Evolutionary conservation across 371 early-diverging fungal species (phyloP).

Genomic region (Mucor indicus): DNA sequence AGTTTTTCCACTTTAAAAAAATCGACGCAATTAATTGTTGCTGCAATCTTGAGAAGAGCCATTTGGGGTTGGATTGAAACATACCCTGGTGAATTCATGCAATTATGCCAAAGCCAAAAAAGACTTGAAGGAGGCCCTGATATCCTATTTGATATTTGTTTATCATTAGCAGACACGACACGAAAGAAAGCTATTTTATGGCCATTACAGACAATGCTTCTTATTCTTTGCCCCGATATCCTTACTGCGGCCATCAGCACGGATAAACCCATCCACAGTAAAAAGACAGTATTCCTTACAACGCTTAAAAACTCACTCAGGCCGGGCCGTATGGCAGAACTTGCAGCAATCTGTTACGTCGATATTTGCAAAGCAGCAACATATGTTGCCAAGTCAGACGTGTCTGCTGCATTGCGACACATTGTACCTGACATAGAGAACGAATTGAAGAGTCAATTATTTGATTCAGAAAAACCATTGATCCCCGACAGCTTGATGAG

Average conservation of each 20-base stretch:
- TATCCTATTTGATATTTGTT: conserved; percentile 74
- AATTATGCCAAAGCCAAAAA: conserved; percentile 64
- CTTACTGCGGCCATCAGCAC: conserved; percentile 48
- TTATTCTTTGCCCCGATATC: conserved; percentile 81
- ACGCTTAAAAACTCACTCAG: conserved; percentile 62
- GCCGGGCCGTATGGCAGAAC: conserved; percentile 64
- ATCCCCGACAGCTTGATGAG: conserved; percentile 56
- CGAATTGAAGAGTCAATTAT: conserved; percentile 70
- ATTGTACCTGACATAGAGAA: conserved; percentile 75
- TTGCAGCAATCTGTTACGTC: conserved; percentile 74
- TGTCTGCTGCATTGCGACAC: conserved; percentile 60
- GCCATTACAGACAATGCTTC: conserved; percentile 82
- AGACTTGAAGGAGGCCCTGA: conserved; percentile 80
- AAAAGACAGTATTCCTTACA: conserved; percentile 67
- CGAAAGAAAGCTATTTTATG: conserved; percentile 71
- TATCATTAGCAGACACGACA: conserved; percentile 66
- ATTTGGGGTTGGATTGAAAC: conserved; percentile 92
- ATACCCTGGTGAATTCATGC: conserved; percentile 75
- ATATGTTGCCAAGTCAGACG: conserved; percentile 63
- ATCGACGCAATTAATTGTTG: conserved; percentile 65
- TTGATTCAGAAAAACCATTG: conserved; percentile 59
- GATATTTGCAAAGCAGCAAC: conserved; percentile 81
- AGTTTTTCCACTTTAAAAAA: conserved; percentile 66
- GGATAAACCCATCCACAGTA: conserved; percentile 28
- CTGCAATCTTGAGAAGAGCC: conserved; percentile 67